These are phyloP conservation scores for Russula abietina DNA, from an alignment of 768 basidiomycete genomes.

Conservation along the genomic window DNA sequence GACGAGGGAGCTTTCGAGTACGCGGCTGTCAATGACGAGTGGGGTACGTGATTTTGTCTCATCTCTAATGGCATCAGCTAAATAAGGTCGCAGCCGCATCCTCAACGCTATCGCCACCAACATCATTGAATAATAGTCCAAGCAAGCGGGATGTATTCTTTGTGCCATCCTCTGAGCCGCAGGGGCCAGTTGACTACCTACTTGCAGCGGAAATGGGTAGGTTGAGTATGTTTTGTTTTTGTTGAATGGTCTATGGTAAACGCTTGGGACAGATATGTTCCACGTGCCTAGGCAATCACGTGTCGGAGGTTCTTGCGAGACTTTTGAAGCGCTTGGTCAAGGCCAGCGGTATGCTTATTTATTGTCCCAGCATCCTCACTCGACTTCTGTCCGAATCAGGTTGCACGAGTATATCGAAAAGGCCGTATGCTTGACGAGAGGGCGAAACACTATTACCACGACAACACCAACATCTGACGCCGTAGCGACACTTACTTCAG, in stretches of 20 bases:
- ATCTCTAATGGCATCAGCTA: background rate
- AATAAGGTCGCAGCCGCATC: background rate
- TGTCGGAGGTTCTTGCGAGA: background rate
- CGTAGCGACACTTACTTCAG: background rate
- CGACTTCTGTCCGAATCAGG: conserved; percentile 2
- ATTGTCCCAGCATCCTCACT: background rate
- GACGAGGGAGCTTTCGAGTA: conserved; percentile 1
- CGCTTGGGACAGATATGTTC: conserved; percentile 1
- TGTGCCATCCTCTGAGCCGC: background rate
- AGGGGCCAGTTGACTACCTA: conserved; percentile 1
- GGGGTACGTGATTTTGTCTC: conserved; percentile 5
- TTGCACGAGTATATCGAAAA: conserved; percentile 10
- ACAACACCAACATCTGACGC: background rate
- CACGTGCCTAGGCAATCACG: conserved; percentile 6
- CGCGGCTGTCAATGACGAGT: background rate
- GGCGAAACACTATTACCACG: background rate
- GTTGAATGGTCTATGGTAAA: background rate
- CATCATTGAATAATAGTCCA: background rate
- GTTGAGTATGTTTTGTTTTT: background rate
- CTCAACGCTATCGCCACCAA: conserved; percentile 1
- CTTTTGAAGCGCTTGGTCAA: conserved; percentile 2
- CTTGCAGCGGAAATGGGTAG: conserved; percentile 14
- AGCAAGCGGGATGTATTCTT: conserved; percentile 4
- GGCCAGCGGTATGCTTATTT: background rate
- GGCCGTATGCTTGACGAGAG: background rate